phyloP scores from a whole-genome alignment of 192 early-diverging fungal species.

The Cetraspora pellucida region DNA sequence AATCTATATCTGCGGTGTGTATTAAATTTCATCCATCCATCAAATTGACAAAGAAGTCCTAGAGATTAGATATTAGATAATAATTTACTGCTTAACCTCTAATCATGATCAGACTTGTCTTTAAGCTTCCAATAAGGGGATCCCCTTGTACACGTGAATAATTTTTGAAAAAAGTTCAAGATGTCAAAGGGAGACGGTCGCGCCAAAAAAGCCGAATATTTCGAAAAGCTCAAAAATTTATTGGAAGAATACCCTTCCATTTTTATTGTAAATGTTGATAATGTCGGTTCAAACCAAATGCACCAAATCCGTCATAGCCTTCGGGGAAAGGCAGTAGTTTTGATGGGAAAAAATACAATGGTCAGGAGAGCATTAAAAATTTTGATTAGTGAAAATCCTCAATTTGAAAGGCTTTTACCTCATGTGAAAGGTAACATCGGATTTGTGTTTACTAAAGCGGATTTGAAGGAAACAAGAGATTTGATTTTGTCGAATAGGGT shows the following conservation, averaged over 20 bases:
- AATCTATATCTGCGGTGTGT: neutral
- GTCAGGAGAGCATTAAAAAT: slow-evolving; percentile 81
- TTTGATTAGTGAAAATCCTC: slow-evolving; percentile 72
- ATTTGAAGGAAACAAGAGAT: slow-evolving; percentile 93
- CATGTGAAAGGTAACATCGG: slow-evolving; percentile 95
- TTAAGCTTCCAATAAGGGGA: slow-evolving; percentile 41
- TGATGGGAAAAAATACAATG: slow-evolving; percentile 99
- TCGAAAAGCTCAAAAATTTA: slow-evolving; percentile 85
- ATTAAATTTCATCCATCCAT: neutral
- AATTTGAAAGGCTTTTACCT: slow-evolving; percentile 82
- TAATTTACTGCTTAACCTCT: neutral
- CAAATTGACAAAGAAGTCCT: neutral
- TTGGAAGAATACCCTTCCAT: slow-evolving; percentile 94
- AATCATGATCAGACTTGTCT: slow-evolving; percentile 27
- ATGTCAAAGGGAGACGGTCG: slow-evolving; percentile 98
- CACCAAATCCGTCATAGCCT: slow-evolving; percentile 92
- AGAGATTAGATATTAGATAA: neutral
- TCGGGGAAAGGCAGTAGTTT: slow-evolving; percentile 87
- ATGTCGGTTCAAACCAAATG: slow-evolving; percentile 99
- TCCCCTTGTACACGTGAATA: slow-evolving; percentile 65
- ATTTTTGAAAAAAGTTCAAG: slow-evolving; percentile 46
- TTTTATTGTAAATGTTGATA: slow-evolving; percentile 99
- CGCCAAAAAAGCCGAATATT: slow-evolving; percentile 94
- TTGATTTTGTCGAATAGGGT: slow-evolving; percentile 93
- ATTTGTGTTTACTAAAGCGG: slow-evolving; percentile 99